Evolutionary conservation across 1,139 yeast species (phyloP), one percentile per base, ranked within the genome.

Genomic region (Zygosaccharomyces pseudobailii): DNA sequence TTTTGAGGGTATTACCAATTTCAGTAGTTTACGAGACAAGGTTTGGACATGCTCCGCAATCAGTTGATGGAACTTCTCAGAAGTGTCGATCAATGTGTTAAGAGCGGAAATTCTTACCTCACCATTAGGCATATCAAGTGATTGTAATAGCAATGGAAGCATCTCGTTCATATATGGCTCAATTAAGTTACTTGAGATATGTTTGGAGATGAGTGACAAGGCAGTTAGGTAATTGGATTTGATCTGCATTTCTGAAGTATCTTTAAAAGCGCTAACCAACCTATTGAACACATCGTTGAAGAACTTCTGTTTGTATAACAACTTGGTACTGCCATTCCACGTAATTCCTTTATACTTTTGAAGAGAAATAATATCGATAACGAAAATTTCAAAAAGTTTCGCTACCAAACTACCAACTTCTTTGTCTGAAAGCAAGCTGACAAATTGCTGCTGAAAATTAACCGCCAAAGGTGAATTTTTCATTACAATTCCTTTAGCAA

Each of bases 221-320:
- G 94, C 80, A 19, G 80, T 74, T 55, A 89, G 69, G 55, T 78
- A 80, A 42, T 78, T 74, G 37, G 75, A 71, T 50, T 76, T 73
- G 24, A 65, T 47, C 3, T 36, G 44, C 53, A 66, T 53, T 25
- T 60, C 58, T 2, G 59, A 49, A 1, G 57, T 34, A 3, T 49
- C 45, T 28, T 63, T 59, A 57, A 72, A 78, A n/a, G 69, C 68
- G 0, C 62, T 57, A 10, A 78, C 71, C 35, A 84, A 59, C 40
- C 64, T 66, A 1, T 82, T 82, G 21, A 82, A 70, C 3, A 81
- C 70, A 7, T 72, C 69, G 49, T 79, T 79, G 65, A 87, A 87
- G 21, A 86, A 72, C 54, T 82, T 81, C 61, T 92, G 97, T 62
- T 87, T 88, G 71, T 84, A 86, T 27, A 92, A 71, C 38, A 78